Evolutionary conservation across 768 basidiomycete species (phyloP).

Genomic region (Plicaturopsis crispa): DNA sequence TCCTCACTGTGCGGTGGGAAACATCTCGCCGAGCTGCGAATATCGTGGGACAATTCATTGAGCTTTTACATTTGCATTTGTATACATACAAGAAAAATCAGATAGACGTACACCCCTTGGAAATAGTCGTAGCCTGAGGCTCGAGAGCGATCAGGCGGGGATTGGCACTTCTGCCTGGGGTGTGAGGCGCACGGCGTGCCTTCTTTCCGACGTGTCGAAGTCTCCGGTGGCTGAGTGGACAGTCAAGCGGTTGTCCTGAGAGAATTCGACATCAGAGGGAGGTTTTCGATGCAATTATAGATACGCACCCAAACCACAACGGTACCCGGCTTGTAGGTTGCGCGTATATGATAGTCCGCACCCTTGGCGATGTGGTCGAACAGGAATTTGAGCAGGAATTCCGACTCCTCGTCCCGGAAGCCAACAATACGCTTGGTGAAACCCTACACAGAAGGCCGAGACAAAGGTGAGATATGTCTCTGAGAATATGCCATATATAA

Average conservation of each 20-base stretch:
- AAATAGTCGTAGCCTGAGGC: too few species aligned
- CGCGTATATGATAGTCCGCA: slow-evolving; percentile 42
- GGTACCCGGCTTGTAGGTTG: slow-evolving; percentile 42
- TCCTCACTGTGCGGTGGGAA: too few species aligned
- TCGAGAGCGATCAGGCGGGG: slow-evolving; percentile 17
- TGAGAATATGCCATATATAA: too few species aligned
- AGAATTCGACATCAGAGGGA: not conserved
- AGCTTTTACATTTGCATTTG: too few species aligned
- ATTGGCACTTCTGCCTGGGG: slow-evolving; percentile 43
- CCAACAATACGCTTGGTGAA: slow-evolving; percentile 51
- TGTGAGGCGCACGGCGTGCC: slow-evolving; percentile 40
- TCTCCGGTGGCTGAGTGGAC: slow-evolving; percentile 37
- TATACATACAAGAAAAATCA: too few species aligned
- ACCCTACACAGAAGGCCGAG: too few species aligned
- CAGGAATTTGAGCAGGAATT: slow-evolving; percentile 46
- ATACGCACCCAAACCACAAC: slow-evolving; percentile 46
- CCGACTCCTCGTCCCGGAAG: slow-evolving; percentile 46
- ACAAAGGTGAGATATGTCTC: too few species aligned
- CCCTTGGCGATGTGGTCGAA: slow-evolving; percentile 46
- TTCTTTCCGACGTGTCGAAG: slow-evolving; percentile 25
- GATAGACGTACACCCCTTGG: too few species aligned
- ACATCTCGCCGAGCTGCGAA: too few species aligned
- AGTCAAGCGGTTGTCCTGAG: slow-evolving; percentile 39
- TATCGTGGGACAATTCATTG: too few species aligned
- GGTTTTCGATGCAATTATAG: not conserved